A percentile compares a stretch with the other conserved stretches of the same genome.
These are phyloP conservation scores for Backusella sp. DNA, from an alignment of 192 early-diverging fungal genomes.

Conservation along the genomic window DNA sequence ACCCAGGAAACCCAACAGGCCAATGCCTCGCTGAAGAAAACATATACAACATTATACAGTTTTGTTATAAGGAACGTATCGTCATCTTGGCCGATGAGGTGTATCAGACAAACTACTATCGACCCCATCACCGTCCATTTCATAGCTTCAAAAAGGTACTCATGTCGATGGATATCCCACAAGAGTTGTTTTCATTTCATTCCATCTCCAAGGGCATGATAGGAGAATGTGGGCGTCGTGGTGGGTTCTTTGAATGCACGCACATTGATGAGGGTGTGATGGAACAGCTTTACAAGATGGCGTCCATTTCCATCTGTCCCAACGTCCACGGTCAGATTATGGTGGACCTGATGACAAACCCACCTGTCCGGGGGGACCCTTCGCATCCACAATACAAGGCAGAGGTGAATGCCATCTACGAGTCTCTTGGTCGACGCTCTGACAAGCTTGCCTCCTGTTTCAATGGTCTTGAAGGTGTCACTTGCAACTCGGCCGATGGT, in stretches of 20 bases:
- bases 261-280: constrained; percentile 70
- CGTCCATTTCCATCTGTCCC: constrained; percentile 88
- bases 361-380: constrained; percentile 74
- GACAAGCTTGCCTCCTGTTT: constrained; percentile 70
- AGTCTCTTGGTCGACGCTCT: constrained; percentile 78
- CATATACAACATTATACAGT: constrained; percentile 83
- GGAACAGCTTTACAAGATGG: constrained; percentile 90
- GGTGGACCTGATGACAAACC: constrained; percentile 89
- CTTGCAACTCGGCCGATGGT: constrained; percentile 87
- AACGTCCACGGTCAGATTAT: constrained; percentile 92
- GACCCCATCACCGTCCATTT: constrained; percentile 76
- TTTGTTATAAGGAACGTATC: constrained; percentile 77
- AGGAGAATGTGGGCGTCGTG: constrained; percentile 95
- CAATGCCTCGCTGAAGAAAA: constrained; percentile 75
- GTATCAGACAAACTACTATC: constrained; percentile 95
- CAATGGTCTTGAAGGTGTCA: constrained; percentile 78
- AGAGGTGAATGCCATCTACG: constrained; percentile 72
- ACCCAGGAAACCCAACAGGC: constrained; percentile 98
- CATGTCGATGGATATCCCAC: constrained; percentile 48
- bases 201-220: constrained; percentile 97
- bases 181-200: constrained; percentile 95
- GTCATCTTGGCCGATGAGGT: constrained; percentile 96
- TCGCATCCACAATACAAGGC: constrained; percentile 69
- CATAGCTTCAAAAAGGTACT: constrained; percentile 95
- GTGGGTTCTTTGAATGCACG: constrained; percentile 95